These are phyloP conservation scores for Annona squamosa DNA, from an alignment of 164 flowering plant species.

Conservation along the genomic window DNA sequence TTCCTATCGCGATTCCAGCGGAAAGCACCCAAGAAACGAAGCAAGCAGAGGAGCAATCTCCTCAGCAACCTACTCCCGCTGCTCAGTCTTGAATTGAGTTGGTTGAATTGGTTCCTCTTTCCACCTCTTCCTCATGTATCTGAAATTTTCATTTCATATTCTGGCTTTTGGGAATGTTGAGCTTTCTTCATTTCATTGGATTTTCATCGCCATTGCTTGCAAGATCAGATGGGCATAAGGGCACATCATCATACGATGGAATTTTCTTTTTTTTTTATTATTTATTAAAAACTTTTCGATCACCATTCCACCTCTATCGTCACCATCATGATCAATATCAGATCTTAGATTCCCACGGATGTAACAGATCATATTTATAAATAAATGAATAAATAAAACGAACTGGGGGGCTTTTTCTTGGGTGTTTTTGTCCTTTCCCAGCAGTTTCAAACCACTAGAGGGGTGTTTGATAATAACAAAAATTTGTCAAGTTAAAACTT, in stretches of 20 bases:
- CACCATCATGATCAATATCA: neutral
- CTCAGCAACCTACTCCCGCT: slow-evolving; percentile 8
- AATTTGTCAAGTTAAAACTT: too few relatives aligned
- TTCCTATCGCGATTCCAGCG: slow-evolving; percentile 18
- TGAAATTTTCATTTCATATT: slow-evolving; percentile 6
- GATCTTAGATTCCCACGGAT: slow-evolving; percentile 1
- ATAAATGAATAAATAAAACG: too few relatives aligned
- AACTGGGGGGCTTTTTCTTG: too few relatives aligned
- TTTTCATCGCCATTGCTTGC: neutral
- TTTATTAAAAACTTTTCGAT: neutral
- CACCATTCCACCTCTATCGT: neutral
- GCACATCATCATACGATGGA: neutral
- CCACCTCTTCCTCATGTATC: neutral
- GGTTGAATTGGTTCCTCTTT: neutral
- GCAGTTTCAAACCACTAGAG: too few relatives aligned
- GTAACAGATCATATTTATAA: slow-evolving; percentile 5
- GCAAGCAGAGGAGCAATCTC: slow-evolving; percentile 20
- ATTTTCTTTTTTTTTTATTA: neutral
- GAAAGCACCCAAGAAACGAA: slow-evolving; percentile 21
- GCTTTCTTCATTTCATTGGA: neutral
- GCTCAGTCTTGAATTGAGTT: slow-evolving; percentile 13
- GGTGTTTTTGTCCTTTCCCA: too few relatives aligned
- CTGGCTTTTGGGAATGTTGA: neutral
- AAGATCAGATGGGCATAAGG: neutral
- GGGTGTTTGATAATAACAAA: too few relatives aligned